Base-by-base conservation (phyloP, 2,329 filamentous ascomycete genomes). In the Cordyceps fumosorosea region DNA sequence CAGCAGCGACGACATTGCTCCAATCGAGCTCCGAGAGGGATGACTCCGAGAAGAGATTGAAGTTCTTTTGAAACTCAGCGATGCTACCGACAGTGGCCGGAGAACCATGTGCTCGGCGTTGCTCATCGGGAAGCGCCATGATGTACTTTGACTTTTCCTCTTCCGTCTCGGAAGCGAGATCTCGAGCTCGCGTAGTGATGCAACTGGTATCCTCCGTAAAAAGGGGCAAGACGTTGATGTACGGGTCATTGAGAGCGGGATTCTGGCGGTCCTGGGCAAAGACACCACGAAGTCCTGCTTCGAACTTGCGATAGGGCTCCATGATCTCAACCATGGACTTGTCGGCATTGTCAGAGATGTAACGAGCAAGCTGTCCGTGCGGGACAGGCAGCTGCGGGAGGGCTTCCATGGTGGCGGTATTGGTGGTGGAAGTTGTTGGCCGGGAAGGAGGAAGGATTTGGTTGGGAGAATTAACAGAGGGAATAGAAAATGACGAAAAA, bases 1-100 rank as follows among this genome's bases (percentile, higher is more conserved):
- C 91, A 47, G 90, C 89, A 34, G 85, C 91, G 18, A 95, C 86
- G 18, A 96, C 85, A 71, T 95, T 95, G 69, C 75, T 85, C 91
- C 91, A 96, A 70, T 93, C 85, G 67, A 96, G 72, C 55, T 93
- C 90, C 34, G 80, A 80, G 32, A 96, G 77, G 0, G 89, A 87
- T 1, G 85, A 89, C 74, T 96, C 91, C 1, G 88, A 91, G 71
- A 96, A 96, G 63, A 96, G 72, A 63, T 84, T 84, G 75, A 96
- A 93, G 74, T 95, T 93, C 55, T 84, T 83, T 70, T 87, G 85
- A 68, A 95, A 96, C 34, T 90, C 86, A 54, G 83, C 80, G 52
- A 95, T 71, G 14, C 82, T 82, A 26, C 80, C 71, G 0, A 93
- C 90, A 4, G 89, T 82, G 3, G 91, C 90, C 3, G 84, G 84